A percentile compares a stretch with the other conserved stretches of the same genome.
Conservation (phyloP, 1,284 basidiomycete genomes). For the Athelia sp. region DNA sequence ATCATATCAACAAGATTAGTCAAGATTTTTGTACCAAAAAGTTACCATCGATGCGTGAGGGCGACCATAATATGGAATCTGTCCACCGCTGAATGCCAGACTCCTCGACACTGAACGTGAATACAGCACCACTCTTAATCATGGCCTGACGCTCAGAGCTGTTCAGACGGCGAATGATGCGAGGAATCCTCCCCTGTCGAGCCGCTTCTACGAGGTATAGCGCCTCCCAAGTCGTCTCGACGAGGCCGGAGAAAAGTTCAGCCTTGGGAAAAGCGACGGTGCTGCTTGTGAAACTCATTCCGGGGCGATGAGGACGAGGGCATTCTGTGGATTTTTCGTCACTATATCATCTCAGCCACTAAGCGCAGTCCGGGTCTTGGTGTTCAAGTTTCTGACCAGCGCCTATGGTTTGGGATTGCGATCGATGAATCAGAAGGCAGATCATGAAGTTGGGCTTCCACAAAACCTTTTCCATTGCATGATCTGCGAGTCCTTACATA, state of each 20-base stretch:
- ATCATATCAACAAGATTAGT: neutral
- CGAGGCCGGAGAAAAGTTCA: conserved; percentile 62
- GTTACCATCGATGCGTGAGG: conserved; percentile 77
- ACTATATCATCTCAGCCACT: too few relatives aligned
- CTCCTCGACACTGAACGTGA: conserved; percentile 79
- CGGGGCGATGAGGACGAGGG: too few relatives aligned
- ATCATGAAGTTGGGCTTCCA: too few relatives aligned
- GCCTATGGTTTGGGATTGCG: too few relatives aligned
- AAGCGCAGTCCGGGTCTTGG: too few relatives aligned
- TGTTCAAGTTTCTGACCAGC: too few relatives aligned
- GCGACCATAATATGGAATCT: conserved; percentile 80
- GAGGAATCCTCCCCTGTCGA: conserved; percentile 64
- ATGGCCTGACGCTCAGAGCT: conserved; percentile 69
- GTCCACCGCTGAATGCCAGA: conserved; percentile 85
- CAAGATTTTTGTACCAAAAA: conserved; percentile 54
- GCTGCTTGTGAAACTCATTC: conserved; percentile 28
- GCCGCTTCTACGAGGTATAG: conserved; percentile 77
- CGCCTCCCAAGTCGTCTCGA: conserved; percentile 75
- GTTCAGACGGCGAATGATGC: conserved; percentile 73
- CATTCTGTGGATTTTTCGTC: too few relatives aligned
- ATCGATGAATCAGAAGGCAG: too few relatives aligned
- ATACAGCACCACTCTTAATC: conserved; percentile 75
- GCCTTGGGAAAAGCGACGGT: conserved; percentile 38
- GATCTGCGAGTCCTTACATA: too few relatives aligned
- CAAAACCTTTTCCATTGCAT: too few relatives aligned